Evolutionary conservation across 129 eudicot species (phyloP).

Genomic region (Flaveria brownii): DNA sequence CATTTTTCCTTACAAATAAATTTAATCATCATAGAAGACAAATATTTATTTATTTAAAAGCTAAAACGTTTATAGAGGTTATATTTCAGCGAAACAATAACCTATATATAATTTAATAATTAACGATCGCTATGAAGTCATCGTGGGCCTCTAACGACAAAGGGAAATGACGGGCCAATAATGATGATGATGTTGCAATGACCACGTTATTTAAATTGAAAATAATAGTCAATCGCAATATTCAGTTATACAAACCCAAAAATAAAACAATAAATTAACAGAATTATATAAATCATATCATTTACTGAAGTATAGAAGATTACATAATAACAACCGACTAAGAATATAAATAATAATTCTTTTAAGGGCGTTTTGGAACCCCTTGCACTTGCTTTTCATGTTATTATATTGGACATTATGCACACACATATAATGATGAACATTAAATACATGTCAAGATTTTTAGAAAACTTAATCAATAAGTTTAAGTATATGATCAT

Average conservation of each 20-base stretch:
- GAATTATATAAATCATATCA: background rate
- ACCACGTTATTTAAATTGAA: conserved; percentile 16
- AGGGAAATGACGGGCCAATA: conserved; percentile 22
- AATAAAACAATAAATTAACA: background rate
- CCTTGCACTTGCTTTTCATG: background rate
- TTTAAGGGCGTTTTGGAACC: background rate
- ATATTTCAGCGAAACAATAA: no score
- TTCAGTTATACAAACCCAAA: background rate
- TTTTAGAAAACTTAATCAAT: background rate
- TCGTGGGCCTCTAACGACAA: conserved; percentile 26
- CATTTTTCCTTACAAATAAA: no score
- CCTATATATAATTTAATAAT: background rate
- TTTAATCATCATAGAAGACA: no score
- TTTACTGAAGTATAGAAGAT: background rate
- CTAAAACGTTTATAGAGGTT: no score
- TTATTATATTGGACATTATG: background rate
- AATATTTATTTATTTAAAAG: no score
- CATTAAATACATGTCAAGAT: no score
- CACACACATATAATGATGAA: no score
- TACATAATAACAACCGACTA: background rate
- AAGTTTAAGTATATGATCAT: no score
- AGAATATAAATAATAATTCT: background rate
- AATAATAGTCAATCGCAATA: conserved; percentile 4
- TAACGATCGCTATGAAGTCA: background rate
- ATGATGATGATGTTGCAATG: conserved; percentile 27